Base-by-base conservation (phyloP, 2,329 filamentous ascomycete genomes). In the Microcyclosporella mali region DNA sequence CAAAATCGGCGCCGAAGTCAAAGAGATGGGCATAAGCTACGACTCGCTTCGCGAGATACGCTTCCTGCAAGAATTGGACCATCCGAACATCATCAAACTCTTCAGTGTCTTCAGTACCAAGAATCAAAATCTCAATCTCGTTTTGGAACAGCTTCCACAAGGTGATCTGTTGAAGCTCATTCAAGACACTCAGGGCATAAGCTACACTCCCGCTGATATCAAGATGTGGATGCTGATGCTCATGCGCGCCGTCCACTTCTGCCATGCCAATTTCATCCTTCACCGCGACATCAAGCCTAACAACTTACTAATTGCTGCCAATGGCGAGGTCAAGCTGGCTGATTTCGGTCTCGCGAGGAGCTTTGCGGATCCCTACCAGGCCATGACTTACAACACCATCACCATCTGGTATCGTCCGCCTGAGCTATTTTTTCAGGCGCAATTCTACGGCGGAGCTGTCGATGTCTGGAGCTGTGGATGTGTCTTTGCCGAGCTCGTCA, bases 151-250 rank as follows among this genome's bases (percentile, higher is more conserved):
- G 66, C 76, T 97, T 3, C 89, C 90, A 0, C 79, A 87, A n/a
- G 90, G 92, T 52, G 92, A 98, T 67, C 77, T 98, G 19, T 88
- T 97, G 67, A 88, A 89, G 76, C 78, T 98, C 46, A 94, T 95
- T 64, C 86, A 87, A 64, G 89, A 97, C 66, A 81, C 78, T 21
- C 77, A 82, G 34, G 72, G 72, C 41, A 82, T 95, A 35, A 79
- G 81, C 41, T 97, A 97, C 65, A 85, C 85, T 49, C 79, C 81
- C 9, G 85, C 86, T 14, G 92, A 98, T 65, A 88, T 97, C 66
- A 98, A 98, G 66, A 85, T 88, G 12, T 98, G 92, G 92, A 94
- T 95, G 83, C 86, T 85, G 51, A 97, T 97, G 92, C 77, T 97
- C n/a, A 79, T 78, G 19, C 82, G 90, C 32, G 92, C 85, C 18